Base-by-base conservation (phyloP, 1,139 yeast species). In the Candida sanyaensis region DNA sequence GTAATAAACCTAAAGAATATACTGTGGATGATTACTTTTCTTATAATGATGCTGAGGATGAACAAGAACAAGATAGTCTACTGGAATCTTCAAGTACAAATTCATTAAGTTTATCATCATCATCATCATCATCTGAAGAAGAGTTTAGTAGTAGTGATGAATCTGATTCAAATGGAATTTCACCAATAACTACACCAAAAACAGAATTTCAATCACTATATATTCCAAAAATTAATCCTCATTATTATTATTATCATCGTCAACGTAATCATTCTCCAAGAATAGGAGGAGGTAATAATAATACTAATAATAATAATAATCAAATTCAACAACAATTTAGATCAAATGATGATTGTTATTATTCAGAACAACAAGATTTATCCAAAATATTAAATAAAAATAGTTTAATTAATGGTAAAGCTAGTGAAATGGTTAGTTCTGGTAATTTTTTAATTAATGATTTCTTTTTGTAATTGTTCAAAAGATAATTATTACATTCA, bases 341-440 rank as follows among this genome's bases (percentile, higher is more conserved):
- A 13, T 26, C 6, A 7, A 29, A 28, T 17, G 7, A 32, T 24
- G 8, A 36, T 23, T 11, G 13, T 76, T 56, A 77, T 74, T 5
- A 23, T 30, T n/a, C 10, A 37, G 5, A 43, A 21, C 23, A 45
- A 12, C 59, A 66, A 42, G 69, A 68, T 48, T 55, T 68, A 29
- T 62, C 63, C 43, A 67, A 64, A 55, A 62, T 69, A 43, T 65
- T 79, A 55, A 79, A 78, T 57, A 71, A 73, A 50, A 66, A 77
- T 49, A 72, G 79, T 47, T 64, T 79, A 46, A 62, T 75, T 53
- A 66, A 78, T 34, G 84, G 83, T 48, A 74, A 71, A 56, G 81
- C 81, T 46, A 73, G 81, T 52, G 83, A 79, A 62, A 79, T 79
- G 79, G 77, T 80, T 48, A 75, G 81, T 49, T 69, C 78, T 41